Conservation (phyloP, 2,329 filamentous ascomycete genomes). For the Lojkania enalia region DNA sequence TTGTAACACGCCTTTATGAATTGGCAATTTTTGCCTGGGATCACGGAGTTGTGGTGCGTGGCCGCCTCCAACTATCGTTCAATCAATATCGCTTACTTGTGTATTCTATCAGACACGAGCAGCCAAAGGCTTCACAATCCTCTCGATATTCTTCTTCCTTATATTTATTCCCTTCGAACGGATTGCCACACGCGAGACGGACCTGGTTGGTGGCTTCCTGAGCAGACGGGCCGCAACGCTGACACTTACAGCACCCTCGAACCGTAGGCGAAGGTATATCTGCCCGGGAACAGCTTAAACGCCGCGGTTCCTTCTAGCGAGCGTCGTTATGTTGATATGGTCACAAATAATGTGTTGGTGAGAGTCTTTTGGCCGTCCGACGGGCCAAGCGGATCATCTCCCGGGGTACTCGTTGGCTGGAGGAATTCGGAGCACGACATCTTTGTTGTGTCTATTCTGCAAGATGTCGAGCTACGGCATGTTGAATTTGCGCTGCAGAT, state of each 20-base stretch:
- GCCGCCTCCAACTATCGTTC: background rate
- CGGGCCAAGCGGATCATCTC: conserved; percentile 69
- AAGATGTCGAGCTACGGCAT: conserved; percentile 83
- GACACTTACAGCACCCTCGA: conserved; percentile 70
- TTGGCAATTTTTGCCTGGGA: conserved; percentile 97
- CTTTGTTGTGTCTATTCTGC: conserved; percentile 84
- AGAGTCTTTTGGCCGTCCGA: conserved; percentile 98
- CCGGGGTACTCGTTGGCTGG: conserved; percentile 93
- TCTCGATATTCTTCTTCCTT: conserved; percentile 83
- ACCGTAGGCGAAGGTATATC: conserved; percentile 79
- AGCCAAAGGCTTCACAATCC: conserved; percentile 78
- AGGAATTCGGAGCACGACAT: conserved; percentile 89
- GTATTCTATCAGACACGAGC: conserved; percentile 71
- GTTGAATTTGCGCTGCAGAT: conserved; percentile 87
- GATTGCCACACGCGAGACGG: conserved; percentile 77
- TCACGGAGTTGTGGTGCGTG: conserved; percentile 89
- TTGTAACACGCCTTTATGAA: conserved; percentile 95
- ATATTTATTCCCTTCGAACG: conserved; percentile 83
- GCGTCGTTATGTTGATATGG: conserved; percentile 63
- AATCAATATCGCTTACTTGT: background rate
- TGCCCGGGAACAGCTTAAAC: conserved; percentile 90
- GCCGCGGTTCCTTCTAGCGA: conserved; percentile 87
- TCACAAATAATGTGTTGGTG: conserved; percentile 80
- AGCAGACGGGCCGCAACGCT: no score
- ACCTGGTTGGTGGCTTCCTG: no score